These are phyloP conservation scores for Ilex aquifolium DNA, from an alignment of 257 asterid genomes.

Conservation along the genomic window DNA sequence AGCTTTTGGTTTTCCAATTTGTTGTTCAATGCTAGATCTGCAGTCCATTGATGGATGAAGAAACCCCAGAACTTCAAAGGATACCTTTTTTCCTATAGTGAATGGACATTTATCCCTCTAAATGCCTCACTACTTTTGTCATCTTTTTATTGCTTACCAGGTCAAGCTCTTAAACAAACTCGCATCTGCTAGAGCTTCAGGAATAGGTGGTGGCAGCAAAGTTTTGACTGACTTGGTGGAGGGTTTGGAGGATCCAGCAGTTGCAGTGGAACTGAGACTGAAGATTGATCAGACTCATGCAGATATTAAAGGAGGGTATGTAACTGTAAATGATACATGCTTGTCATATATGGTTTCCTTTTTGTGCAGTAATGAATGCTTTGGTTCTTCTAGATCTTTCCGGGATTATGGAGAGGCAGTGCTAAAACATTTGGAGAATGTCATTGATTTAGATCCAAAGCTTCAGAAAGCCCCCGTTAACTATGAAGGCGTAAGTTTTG, in stretches of 20 bases:
- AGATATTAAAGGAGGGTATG: conserved; percentile 92
- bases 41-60: too few relatives aligned
- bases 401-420: conserved; percentile 94
- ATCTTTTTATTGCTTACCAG: conserved; percentile 26
- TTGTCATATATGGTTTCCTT: not conserved
- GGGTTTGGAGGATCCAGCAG: conserved; percentile 78
- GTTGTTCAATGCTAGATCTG: too few relatives aligned
- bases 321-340: not conserved
- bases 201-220: conserved; percentile 76
- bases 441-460: conserved; percentile 44
- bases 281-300: conserved; percentile 81
- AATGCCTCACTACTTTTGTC: too few relatives aligned
- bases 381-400: conserved; percentile 58
- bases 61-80: too few relatives aligned
- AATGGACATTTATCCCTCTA: too few relatives aligned
- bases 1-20: not conserved
- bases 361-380: conserved; percentile 1
- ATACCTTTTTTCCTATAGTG: too few relatives aligned
- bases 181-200: conserved; percentile 92
- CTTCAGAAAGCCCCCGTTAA: conserved; percentile 90
- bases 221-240: conserved; percentile 92
- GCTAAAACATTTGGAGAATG: conserved; percentile 54
- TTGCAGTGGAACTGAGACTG: conserved; percentile 76
- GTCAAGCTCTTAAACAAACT: conserved; percentile 93
- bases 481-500: conserved; percentile 81